phyloP scores from a whole-genome alignment of 768 basidiomycete species.

The Dioszegia crocea region DNA sequence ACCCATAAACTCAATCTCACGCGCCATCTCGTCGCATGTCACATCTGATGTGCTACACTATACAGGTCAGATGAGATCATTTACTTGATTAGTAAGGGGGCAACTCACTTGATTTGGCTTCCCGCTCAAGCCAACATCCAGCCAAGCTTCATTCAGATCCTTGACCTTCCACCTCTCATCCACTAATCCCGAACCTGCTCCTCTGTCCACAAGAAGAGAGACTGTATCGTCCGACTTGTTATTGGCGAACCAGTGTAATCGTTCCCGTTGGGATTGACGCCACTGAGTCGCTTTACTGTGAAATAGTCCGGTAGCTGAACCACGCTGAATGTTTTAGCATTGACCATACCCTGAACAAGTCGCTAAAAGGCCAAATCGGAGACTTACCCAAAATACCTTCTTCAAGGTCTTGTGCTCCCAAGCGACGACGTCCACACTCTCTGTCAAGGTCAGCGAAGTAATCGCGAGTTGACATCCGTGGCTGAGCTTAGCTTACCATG shows the following conservation, averaged over 20 bases:
- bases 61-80: background rate
- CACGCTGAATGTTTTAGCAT: constrained; percentile 21
- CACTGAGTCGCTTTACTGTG: constrained; percentile 35
- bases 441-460: constrained; percentile 21
- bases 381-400: constrained; percentile 42
- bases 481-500: constrained; percentile 15
- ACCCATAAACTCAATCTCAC: constrained; percentile 38
- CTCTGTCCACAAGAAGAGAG: constrained; percentile 23
- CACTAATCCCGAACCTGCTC: constrained; percentile 1
- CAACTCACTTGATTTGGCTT: constrained; percentile 38
- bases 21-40: constrained; percentile 34
- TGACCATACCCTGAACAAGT: background rate
- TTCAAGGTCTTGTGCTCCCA: constrained; percentile 34
- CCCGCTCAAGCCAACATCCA: constrained; percentile 39
- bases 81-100: too few relatives aligned
- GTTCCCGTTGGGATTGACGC: constrained; percentile 39
- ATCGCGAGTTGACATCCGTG: too few relatives aligned
- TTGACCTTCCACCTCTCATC: constrained; percentile 14
- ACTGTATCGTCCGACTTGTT: constrained; percentile 13
- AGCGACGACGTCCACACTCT: constrained; percentile 25
- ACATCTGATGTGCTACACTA: constrained; percentile 35
- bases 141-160: constrained; percentile 30
- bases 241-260: constrained; percentile 31
- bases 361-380: background rate
- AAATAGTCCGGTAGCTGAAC: constrained; percentile 38